A percentile compares a stretch with the other conserved stretches of the same genome.
These are phyloP conservation scores for Trichoderma endophyticum DNA, from an alignment of 2,329 filamentous ascomycete genomes.

Conservation along the genomic window DNA sequence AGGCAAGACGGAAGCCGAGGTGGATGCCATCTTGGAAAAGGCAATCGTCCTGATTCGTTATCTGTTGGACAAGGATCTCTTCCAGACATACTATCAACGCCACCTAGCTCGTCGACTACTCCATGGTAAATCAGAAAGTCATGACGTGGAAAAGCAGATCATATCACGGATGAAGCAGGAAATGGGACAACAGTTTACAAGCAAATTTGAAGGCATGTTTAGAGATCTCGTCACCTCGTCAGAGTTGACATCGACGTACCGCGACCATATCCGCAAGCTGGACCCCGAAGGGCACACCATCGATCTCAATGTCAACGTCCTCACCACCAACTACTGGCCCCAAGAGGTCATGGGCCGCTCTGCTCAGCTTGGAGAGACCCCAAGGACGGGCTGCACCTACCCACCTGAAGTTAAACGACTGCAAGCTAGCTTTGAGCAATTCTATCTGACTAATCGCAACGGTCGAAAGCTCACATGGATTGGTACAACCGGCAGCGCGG, in stretches of 20 bases:
- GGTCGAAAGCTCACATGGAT: slow-evolving; percentile 87
- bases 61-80: slow-evolving; percentile 86
- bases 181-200: slow-evolving; percentile 88
- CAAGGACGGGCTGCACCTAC: slow-evolving; percentile 59
- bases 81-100: slow-evolving; percentile 97
- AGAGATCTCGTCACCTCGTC: slow-evolving; percentile 88
- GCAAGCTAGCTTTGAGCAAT: slow-evolving; percentile 82
- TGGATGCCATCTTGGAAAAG: slow-evolving; percentile 81
- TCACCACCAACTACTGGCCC: slow-evolving; percentile 95
- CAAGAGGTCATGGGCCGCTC: slow-evolving; percentile 75
- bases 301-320: slow-evolving; percentile 78
- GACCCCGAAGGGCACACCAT: slow-evolving; percentile 52
- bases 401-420: slow-evolving; percentile 70
- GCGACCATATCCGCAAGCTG: slow-evolving; percentile 57
- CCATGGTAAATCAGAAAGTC: slow-evolving; percentile 83
- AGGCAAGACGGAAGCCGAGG: slow-evolving; percentile 84
- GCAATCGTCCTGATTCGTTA: slow-evolving; percentile 86
- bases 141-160: slow-evolving; percentile 92
- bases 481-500: slow-evolving; percentile 69
- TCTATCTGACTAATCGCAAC: slow-evolving; percentile 82
- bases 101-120: slow-evolving; percentile 85
- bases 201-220: slow-evolving; percentile 96
- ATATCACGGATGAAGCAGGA: slow-evolving; percentile 97
- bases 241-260: slow-evolving; percentile 76
- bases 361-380: slow-evolving; percentile 48